phyloP scores from a whole-genome alignment of 148 eudicot genomes.

The Silene latifolia region DNA sequence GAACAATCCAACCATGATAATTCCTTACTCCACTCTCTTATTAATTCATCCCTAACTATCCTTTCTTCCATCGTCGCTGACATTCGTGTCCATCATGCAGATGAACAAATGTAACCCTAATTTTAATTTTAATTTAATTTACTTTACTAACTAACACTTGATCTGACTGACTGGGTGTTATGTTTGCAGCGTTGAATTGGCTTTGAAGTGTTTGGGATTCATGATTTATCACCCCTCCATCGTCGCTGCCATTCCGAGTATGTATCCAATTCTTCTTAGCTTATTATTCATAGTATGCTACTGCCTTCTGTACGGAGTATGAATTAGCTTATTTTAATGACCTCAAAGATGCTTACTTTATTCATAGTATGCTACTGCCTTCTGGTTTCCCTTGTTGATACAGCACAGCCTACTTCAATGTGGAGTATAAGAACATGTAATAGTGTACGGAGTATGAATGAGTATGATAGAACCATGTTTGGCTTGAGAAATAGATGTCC shows the following conservation, averaged over 20 bases:
- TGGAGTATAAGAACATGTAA: too few species aligned
- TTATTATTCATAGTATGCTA: neutral
- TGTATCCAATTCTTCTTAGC: neutral
- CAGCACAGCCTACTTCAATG: too few species aligned
- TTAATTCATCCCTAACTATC: constrained; percentile 27
- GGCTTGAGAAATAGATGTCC: too few species aligned
- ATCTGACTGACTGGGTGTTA: too few species aligned
- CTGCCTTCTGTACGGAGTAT: too few species aligned
- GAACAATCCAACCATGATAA: constrained; percentile 42
- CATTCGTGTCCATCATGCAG: constrained; percentile 30
- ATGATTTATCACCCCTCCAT: constrained; percentile 69
- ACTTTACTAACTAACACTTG: too few species aligned
- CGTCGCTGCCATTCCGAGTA: constrained; percentile 43
- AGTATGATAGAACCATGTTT: too few species aligned
- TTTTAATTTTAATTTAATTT: neutral
- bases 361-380: neutral
- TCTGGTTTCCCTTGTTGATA: too few species aligned
- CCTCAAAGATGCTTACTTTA: too few species aligned
- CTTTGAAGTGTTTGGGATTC: constrained; percentile 92
- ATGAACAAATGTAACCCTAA: constrained; percentile 65
- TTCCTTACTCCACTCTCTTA: constrained; percentile 35
- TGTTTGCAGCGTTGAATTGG: constrained; percentile 48
- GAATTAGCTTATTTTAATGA: too few species aligned
- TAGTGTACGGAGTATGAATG: too few species aligned
- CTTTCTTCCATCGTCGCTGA: constrained; percentile 45